Percentiles rank a stretch among this genome's conserved stretches.
Evolutionary conservation across 1,284 basidiomycete genomes (phyloP).

Genomic region (Omphalotus olearius): DNA sequence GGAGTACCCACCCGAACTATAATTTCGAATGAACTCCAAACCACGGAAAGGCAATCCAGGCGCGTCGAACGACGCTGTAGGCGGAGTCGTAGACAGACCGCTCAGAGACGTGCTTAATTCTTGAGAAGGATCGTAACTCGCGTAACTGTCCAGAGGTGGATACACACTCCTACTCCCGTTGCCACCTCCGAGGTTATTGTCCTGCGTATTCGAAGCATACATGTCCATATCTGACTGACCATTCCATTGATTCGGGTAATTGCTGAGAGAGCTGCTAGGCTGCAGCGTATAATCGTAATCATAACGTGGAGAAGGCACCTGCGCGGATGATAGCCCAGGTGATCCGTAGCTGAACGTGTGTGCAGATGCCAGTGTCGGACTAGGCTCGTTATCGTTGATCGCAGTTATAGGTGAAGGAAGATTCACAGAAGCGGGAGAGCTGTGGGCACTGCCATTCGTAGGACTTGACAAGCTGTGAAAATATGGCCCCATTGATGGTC

Average conservation of each 20-base stretch:
- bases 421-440: conserved; percentile 69
- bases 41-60: conserved; percentile 75
- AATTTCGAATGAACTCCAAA: conserved; percentile 75
- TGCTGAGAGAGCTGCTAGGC: conserved; percentile 32
- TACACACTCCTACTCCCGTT: conserved; percentile 32
- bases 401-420: conserved; percentile 63
- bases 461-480: conserved; percentile 53
- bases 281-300: conserved; percentile 55
- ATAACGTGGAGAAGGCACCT: conserved; percentile 43
- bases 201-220: conserved; percentile 36
- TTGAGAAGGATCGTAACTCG: conserved; percentile 35
- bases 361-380: conserved; percentile 35
- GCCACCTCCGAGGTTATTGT: conserved; percentile 34
- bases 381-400: conserved; percentile 39
- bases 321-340: conserved; percentile 42
- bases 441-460: conserved; percentile 52
- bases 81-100: conserved; percentile 51
- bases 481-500: conserved; percentile 29
- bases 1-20: conserved; percentile 35
- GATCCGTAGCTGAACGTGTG: conserved; percentile 37
- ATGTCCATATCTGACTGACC: conserved; percentile 36
- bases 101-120: conserved; percentile 32
- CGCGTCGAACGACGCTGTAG: conserved; percentile 57
- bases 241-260: conserved; percentile 36
- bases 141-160: conserved; percentile 45